Base-by-base conservation (phyloP, 2,329 filamentous ascomycete species). In the Arthrobotrys musiformis region DNA sequence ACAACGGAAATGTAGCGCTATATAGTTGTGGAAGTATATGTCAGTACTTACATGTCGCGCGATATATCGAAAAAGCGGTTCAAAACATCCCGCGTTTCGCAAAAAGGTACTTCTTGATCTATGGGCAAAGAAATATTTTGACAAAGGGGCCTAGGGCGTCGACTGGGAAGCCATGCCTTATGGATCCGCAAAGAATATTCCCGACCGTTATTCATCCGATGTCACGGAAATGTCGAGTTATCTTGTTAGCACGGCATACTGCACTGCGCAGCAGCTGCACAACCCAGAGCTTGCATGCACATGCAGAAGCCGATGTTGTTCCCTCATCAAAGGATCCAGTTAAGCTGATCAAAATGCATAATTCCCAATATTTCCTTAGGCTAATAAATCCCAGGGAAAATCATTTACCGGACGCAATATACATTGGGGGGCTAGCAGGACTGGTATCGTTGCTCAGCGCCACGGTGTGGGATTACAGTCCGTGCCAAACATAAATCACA, bases 401-500 rank as follows among this genome's bases (percentile, higher is more conserved):
- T 77, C 73, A 60, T 77, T 77, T 67, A 54, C 66, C 24, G 42
- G 11, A 62, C 33, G 44, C 33, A 54, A 62, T 61, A 52, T 77
- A 70, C 13, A 70, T 70, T 67, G 52, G 60, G 54, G 35, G 44
- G 37, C 50, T 54, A 56, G 60, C 50, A 70, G 42, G n/a, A n/a
- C n/a, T n/a, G n/a, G n/a, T 13, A 50, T 56, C 13, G 30, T 46
- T 67, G 44, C 33, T 69, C 64, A 52, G 70, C 22, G 17, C 61
- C 52, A 26, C 56, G 46, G 58, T 44, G 64, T 69, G 70, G 64
- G 54, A 63, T 56, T 56, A 37, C 19, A 24, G 66, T 77, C 73
- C 73, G 73, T 87, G 88, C 28, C 86, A 87, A 42, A 15, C 87
- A 90, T n/a, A n/a, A n/a, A n/a, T 83, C 85, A 81, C 58, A 48